These are phyloP conservation scores for Aspergillus panamensis DNA, from an alignment of 495 filamentous ascomycete genomes.

Conservation along the genomic window DNA sequence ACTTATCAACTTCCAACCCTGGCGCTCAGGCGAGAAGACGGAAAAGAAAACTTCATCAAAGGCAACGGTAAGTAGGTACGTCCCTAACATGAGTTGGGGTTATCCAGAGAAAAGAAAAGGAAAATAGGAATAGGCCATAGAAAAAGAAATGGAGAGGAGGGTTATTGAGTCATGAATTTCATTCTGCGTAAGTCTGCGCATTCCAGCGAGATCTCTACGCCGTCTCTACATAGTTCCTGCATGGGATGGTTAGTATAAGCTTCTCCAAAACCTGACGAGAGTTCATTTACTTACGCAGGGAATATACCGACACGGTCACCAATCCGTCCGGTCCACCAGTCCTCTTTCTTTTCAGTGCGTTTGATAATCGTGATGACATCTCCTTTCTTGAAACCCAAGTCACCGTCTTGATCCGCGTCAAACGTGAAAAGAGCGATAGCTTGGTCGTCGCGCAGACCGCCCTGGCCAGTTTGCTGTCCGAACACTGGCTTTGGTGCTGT, in stretches of 20 bases:
- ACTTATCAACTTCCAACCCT: not conserved
- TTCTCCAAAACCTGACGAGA: constrained; percentile 8
- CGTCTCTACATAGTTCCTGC: constrained; percentile 47
- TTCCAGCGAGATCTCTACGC: constrained; percentile 23
- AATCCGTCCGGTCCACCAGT: constrained; percentile 77
- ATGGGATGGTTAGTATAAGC: constrained; percentile 12
- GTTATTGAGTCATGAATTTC: constrained; percentile 19
- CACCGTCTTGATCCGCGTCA: constrained; percentile 88
- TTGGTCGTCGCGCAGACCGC: constrained; percentile 70
- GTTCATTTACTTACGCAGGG: constrained; percentile 43
- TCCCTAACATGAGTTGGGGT: not conserved
- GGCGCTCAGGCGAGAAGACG: not conserved
- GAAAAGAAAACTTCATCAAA: not conserved
- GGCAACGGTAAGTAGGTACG: not conserved
- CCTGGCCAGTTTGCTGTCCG: constrained; percentile 51
- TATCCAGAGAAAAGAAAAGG: constrained; percentile 9
- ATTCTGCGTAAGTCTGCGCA: constrained; percentile 26
- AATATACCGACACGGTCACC: constrained; percentile 64
- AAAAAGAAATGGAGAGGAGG: not conserved
- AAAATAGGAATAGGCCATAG: not conserved
- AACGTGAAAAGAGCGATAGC: constrained; percentile 89
- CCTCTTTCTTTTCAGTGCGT: constrained; percentile 88
- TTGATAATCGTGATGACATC: constrained; percentile 97
- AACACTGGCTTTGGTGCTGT: constrained; percentile 88
- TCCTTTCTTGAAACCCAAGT: constrained; percentile 94